Evolutionary conservation across 306 rosid species (phyloP).

Genomic region (Dryas alaskensis): DNA sequence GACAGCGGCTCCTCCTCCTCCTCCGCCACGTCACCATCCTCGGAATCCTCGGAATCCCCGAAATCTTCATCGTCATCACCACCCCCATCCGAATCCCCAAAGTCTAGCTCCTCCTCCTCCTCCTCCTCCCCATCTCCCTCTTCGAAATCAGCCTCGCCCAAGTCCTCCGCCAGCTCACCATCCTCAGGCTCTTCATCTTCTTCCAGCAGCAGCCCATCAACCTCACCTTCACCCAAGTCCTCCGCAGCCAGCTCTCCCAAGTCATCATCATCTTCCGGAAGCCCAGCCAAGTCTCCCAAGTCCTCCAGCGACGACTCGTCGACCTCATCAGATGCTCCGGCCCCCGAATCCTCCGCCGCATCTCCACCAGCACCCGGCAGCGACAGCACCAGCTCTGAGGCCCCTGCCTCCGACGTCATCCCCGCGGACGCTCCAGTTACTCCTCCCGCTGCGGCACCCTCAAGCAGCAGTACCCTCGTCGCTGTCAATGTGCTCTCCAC

Average conservation of each 20-base stretch:
- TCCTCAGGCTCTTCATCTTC: neutral
- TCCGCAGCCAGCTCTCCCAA: neutral
- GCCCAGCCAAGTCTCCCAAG: slow-evolving; percentile 20
- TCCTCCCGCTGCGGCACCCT: slow-evolving; percentile 10
- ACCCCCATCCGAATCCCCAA: neutral
- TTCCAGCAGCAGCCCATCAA: neutral
- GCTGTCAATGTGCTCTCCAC: slow-evolving; percentile 5
- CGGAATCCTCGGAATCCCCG: too few relatives aligned
- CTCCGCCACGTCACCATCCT: too few relatives aligned
- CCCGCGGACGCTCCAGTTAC: neutral
- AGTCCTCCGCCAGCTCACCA: neutral
- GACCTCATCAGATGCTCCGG: neutral
- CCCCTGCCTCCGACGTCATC: too few relatives aligned
- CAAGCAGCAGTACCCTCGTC: neutral
- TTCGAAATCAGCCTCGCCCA: neutral
- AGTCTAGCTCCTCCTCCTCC: slow-evolving; percentile 7
- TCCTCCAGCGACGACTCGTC: neutral
- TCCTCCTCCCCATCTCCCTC: neutral
- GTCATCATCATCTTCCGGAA: neutral
- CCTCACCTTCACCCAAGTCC: slow-evolving; percentile 4
- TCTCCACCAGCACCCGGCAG: neutral
- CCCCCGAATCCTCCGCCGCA: too few relatives aligned
- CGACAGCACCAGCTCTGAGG: too few relatives aligned
- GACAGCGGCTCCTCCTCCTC: too few relatives aligned
- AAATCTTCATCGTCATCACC: neutral